phyloP scores from a whole-genome alignment of 148 eudicot genomes.

The Oxyria digyna region DNA sequence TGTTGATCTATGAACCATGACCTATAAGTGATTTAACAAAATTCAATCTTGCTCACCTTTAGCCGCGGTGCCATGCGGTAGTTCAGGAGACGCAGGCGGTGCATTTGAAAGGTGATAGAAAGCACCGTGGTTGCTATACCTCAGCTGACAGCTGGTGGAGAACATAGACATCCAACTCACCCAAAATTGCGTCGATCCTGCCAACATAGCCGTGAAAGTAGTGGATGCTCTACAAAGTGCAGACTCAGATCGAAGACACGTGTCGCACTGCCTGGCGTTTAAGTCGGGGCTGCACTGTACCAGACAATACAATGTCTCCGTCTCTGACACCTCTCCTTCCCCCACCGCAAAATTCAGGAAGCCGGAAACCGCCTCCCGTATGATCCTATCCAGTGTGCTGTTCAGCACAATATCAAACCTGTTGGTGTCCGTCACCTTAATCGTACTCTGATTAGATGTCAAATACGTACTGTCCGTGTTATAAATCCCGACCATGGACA shows the following conservation, averaged over 20 bases:
- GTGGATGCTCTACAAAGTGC: not conserved
- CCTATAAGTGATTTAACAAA: no score
- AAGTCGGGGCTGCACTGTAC: not conserved
- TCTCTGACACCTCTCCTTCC: not conserved
- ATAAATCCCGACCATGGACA: not conserved
- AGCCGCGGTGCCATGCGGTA: not conserved
- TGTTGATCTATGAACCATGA: no score
- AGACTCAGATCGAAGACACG: not conserved
- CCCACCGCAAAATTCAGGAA: not conserved
- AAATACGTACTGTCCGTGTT: no score
- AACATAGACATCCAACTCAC: not conserved
- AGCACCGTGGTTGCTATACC: not conserved
- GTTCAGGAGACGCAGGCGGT: not conserved
- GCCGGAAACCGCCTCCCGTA: not conserved
- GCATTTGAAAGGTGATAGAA: not conserved
- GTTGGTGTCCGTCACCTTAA: not conserved
- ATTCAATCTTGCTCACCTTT: not conserved
- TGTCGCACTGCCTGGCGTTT: not conserved
- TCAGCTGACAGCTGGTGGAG: not conserved
- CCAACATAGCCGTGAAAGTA: no score
- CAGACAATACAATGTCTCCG: not conserved
- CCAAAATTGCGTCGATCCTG: not conserved
- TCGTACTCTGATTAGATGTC: no score
- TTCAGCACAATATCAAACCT: not conserved
- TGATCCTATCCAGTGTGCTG: not conserved